phyloP scores from a whole-genome alignment of 2,329 filamentous ascomycete genomes.

The Pseudogymnoascus sp. region DNA sequence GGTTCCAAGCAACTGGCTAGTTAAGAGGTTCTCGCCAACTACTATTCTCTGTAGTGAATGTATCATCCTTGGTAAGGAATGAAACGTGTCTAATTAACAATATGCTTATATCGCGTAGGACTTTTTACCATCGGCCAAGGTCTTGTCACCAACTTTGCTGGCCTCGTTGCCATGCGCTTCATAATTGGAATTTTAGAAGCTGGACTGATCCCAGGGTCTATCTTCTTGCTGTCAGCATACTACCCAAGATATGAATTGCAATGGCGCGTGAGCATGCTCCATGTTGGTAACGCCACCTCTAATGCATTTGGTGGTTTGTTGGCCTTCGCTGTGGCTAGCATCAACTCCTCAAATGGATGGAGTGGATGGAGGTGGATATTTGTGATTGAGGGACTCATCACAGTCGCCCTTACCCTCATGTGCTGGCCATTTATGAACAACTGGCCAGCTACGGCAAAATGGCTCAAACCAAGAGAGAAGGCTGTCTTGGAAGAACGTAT shows the following conservation, averaged over 20 bases:
- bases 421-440: conserved; percentile 35
- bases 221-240: conserved; percentile 32
- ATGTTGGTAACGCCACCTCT: conserved; percentile 21
- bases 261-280: conserved; percentile 30
- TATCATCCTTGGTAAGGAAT: conserved; percentile 8
- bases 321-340: conserved; percentile 21
- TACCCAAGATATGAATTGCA: conserved; percentile 28
- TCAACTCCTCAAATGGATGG: conserved; percentile 18
- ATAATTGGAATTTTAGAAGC: conserved; percentile 29
- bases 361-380: conserved; percentile 27
- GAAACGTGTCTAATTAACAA: neutral
- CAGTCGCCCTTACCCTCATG: conserved; percentile 22
- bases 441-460: conserved; percentile 39
- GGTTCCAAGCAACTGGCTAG: conserved; percentile 10
- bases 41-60: conserved; percentile 8
- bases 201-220: conserved; percentile 28
- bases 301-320: conserved; percentile 11
- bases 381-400: conserved; percentile 28
- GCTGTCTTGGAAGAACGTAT: conserved; percentile 28
- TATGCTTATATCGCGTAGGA: neutral
- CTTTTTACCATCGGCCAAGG: conserved; percentile 1
- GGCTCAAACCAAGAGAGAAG: conserved; percentile 36
- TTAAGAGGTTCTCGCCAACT: conserved; percentile 6
- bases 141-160: conserved; percentile 21
- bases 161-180: conserved; percentile 30